Evolutionary conservation across 176 grass and related monocot species (phyloP), one percentile per base, ranked within the genome.

Genomic region (Saccharum officinarum): DNA sequence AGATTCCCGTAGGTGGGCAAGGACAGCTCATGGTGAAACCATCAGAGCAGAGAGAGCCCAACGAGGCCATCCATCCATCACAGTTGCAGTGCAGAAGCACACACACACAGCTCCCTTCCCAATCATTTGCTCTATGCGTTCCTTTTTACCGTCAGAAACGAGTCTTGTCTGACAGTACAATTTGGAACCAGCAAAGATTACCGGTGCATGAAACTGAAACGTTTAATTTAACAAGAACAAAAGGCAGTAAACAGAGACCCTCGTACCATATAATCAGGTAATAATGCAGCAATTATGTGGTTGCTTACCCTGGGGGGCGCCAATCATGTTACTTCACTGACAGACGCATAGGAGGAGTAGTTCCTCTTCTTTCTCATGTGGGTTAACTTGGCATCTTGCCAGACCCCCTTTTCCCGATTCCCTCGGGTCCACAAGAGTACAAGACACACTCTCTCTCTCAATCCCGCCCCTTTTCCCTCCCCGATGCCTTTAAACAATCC

Each of bases 271-370:
- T 82, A 80, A 64, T 6, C 71, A 71, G 83, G 88, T 89, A 89
- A 85, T 89, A 85, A 89, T 89, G 77, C 71, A 17, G 77, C 82
- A 85, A 89, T 89, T 89, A 89, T 85, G 82, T 22, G 65, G 4
- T 23, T 89, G 72, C 10, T 49, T 85, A 64, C 49, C 71, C 38
- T 42, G 70, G 8, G 79, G 20, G 33, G 4, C 2, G 16, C 61
- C 62, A 85, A 73, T 59, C 87, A 85, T 60, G 87, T 39, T 82
- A 42, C 72, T 62, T 86, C 78, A 86, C 78, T 89, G 72, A 86
- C 78, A 82, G 78, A 14, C 30, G 41, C 78, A 76, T 77, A 71
- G 50, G 64, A 84, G 64, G 45, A 73, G 47, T 5, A 1, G 47
- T 52, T 74, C 71, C 30, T 74, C 71, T 82, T 71, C 23, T 28